Evolutionary conservation across 257 asterid species (phyloP), one percentile per base, ranked within the genome.

Genomic region (Leptodermis oblonga): DNA sequence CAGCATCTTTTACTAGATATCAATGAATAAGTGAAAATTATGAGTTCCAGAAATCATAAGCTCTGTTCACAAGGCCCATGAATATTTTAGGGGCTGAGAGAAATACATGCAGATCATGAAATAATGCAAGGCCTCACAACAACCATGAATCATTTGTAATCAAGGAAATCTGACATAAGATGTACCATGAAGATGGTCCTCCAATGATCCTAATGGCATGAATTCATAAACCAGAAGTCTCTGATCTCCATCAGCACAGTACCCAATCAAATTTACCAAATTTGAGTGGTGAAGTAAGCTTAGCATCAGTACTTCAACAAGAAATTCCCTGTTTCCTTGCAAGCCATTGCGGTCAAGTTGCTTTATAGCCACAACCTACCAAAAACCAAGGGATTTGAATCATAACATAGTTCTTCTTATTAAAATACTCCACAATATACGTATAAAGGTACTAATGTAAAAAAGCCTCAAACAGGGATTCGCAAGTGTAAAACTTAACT

Each of bases 181-280:
- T 73, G 34, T 86, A 88, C 95, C 94, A 28, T 82, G 89, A 48
- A 90, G 84, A 82, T 88, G 97, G 76, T 86, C 97, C 76, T 90
- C 95, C 71, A 90, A 58, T 20, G 96, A 90, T 56, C 96, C 96
- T 73, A 88, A 78, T n/a, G 96, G 82, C 97, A 90, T 86, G 85
- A 70, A 90, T 72, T 90, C 95, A 1, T 90, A 86, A 62, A 88
- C 97, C 80, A 90, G 79, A 77, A 90, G 89, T 73, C 92, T 84
- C 68, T 90, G 95, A 81, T 85, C 94, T 74, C 96, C 97, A 79
- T 90, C 96, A 68, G 96, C 96, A 80, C 97, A 90, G 45, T 88
- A 90, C 69, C 95, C 97, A 22, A 84, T 86, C 81, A 90, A 77
- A 79, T 88, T 90, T 48, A 90, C 96, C 71, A 90, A 77, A 78